Evolutionary conservation across 257 asterid species (phyloP).

Genomic region (Solanum medicagineum): DNA sequence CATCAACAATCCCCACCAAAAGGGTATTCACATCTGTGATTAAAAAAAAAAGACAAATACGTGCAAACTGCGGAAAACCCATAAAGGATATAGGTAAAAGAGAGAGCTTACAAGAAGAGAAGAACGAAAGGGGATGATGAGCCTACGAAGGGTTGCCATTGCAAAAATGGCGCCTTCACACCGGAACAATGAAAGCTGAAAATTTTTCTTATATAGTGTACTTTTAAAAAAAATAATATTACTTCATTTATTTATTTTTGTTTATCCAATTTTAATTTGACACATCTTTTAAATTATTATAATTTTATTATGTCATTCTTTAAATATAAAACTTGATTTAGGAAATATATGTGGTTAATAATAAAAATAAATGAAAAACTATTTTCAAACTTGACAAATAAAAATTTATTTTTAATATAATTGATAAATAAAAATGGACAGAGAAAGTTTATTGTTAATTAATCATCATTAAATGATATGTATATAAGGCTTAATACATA

Average conservation of each 20-base stretch:
- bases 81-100: background rate
- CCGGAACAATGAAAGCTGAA: background rate
- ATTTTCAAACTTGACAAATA: too few species aligned
- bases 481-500: background rate
- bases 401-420: too few species aligned
- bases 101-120: constrained; percentile 23
- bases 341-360: too few species aligned
- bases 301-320: too few species aligned
- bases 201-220: background rate
- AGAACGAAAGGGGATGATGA: constrained; percentile 20
- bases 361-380: too few species aligned
- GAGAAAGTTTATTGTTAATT: too few species aligned
- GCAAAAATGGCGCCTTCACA: background rate
- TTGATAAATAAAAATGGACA: too few species aligned
- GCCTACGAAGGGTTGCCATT: constrained; percentile 40
- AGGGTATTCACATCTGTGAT: background rate
- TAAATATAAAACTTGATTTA: too few species aligned
- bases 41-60: background rate
- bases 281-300: too few species aligned
- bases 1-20: background rate
- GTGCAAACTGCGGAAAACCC: background rate
- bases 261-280: too few species aligned
- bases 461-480: background rate
- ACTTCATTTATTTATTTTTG: too few species aligned
- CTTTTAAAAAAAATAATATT: background rate